Evolutionary conservation across 371 early-diverging fungal genomes (phyloP), one percentile per base, ranked within the genome.

Genomic region (Chytridiales sp.): DNA sequence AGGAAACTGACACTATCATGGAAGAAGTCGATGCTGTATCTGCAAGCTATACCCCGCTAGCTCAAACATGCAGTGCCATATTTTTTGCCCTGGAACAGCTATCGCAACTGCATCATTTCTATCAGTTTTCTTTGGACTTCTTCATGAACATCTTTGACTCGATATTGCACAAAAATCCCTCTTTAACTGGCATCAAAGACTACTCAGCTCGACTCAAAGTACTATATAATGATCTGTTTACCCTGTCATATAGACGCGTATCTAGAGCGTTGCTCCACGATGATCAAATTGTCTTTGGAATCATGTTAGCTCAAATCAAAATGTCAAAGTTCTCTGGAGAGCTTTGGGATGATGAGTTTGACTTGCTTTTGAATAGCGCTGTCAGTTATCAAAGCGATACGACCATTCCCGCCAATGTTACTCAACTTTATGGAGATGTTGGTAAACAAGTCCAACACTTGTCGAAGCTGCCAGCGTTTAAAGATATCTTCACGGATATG

Each of bases 61-160:
- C 98, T 0, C 83, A 88, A 61, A 83, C 93, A 9, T 93, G 94
- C 81, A 88, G 92, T 56, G 87, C 91, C 4, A 87, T 97, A 53
- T 98, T 91, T 85, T 98, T 97, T 75, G 85, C 87, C 32, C 87
- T 98, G 84, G 98, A 98, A 61, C 95, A 95, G 64, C 82, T 98
- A 49, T 81, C 89, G 56, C 70, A 82, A 49, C 70, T 98, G 46
- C 82, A 97, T 60, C 88, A 91, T 73, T 96, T 95, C 76, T 98
- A 98, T 70, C 97, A 97, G 74, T 96, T 98, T 80, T 95, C 98
- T 22, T 86, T 98, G 42, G 93, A 92, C 64, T 97, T 93, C 77
- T 98, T 98, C 75, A 84, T 91, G 58, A 88, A 91, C 50, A 94
- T 97, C 55, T 97, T 98, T 82, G 80, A 89, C 64, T 84, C 74